A percentile compares a stretch with the other conserved stretches of the same genome.
Evolutionary conservation across 306 rosid species (phyloP).

Genomic region (Citrullus amarus): DNA sequence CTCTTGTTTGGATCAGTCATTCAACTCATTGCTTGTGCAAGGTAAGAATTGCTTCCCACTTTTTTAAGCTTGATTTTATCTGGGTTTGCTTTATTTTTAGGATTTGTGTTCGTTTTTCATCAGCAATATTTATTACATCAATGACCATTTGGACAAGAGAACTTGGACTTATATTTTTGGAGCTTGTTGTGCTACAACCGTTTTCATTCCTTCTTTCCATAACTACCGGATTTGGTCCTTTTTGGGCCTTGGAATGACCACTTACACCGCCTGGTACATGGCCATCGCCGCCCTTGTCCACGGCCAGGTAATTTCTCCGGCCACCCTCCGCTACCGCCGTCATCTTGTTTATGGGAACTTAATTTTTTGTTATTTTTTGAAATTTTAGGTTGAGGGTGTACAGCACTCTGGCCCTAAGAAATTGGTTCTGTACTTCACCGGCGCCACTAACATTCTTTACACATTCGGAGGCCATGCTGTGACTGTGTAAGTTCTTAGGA

Average conservation of each 20-base stretch:
- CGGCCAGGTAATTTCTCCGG: constrained; percentile 55
- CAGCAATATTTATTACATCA: constrained; percentile 93
- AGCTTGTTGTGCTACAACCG: constrained; percentile 98
- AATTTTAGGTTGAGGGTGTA: constrained; percentile 43
- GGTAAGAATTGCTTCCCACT: constrained; percentile 16
- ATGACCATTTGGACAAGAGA: constrained; percentile 85
- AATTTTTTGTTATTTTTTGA: background rate
- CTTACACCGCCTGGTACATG: constrained; percentile 93
- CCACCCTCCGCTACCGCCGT: background rate
- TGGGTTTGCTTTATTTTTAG: background rate
- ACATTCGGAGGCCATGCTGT: constrained; percentile 99
- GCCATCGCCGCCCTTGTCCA: constrained; percentile 54
- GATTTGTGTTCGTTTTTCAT: background rate
- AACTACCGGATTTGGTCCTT: constrained; percentile 96
- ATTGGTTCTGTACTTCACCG: constrained; percentile 84
- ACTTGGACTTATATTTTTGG: constrained; percentile 99
- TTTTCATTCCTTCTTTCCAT: constrained; percentile 93
- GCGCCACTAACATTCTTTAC: constrained; percentile 95
- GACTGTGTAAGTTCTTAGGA: constrained; percentile 52
- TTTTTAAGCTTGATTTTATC: background rate
- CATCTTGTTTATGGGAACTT: background rate
- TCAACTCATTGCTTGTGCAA: constrained; percentile 96
- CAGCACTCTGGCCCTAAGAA: constrained; percentile 66
- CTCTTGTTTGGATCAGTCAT: constrained; percentile 95
- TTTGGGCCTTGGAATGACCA: constrained; percentile 97